Conservation (phyloP, 805 yeast genomes). For the Candida tammaniensis region DNA sequence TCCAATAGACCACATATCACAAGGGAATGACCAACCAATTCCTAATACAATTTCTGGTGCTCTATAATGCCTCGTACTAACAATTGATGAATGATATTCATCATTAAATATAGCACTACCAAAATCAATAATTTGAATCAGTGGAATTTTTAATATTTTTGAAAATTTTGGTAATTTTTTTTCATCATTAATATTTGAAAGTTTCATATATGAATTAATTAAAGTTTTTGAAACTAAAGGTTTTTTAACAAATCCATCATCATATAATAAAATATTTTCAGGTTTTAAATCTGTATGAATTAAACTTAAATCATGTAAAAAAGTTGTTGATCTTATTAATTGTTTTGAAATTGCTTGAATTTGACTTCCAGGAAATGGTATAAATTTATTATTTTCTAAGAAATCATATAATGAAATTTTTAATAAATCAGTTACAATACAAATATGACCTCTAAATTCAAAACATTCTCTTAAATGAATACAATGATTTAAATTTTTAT, state of each 20-base stretch:
- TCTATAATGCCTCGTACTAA: conserved; percentile 92
- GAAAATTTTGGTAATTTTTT: conserved; percentile 30
- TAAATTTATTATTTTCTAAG: conserved; percentile 74
- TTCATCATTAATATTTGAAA: conserved; percentile 14
- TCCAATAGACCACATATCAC: conserved; percentile 97
- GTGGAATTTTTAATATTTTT: conserved; percentile 68
- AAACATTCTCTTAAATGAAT: conserved; percentile 85
- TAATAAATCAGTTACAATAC: conserved; percentile 85
- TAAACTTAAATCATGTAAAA: conserved; percentile 82
- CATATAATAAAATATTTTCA: conserved; percentile 77
- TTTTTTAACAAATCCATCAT: conserved; percentile 45
- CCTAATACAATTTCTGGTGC: conserved; percentile 97
- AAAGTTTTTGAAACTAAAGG: conserved; percentile 31
- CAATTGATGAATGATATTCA: conserved; percentile 89
- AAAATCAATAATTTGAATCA: conserved; percentile 88
- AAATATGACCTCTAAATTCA: conserved; percentile 90
- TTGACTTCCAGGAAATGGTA: conserved; percentile 93
- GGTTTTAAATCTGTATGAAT: conserved; percentile 98
- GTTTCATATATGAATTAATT: conserved; percentile 29
- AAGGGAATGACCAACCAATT: conserved; percentile 94
- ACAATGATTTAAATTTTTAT: conserved; percentile 66
- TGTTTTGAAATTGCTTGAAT: conserved; percentile 88
- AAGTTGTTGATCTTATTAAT: conserved; percentile 78
- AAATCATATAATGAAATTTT: conserved; percentile 89
- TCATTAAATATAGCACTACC: conserved; percentile 96